A percentile compares a stretch with the other conserved stretches of the same genome.
phyloP scores from a whole-genome alignment of 192 early-diverging fungal genomes.

The Chytriomyces hyalinus region DNA sequence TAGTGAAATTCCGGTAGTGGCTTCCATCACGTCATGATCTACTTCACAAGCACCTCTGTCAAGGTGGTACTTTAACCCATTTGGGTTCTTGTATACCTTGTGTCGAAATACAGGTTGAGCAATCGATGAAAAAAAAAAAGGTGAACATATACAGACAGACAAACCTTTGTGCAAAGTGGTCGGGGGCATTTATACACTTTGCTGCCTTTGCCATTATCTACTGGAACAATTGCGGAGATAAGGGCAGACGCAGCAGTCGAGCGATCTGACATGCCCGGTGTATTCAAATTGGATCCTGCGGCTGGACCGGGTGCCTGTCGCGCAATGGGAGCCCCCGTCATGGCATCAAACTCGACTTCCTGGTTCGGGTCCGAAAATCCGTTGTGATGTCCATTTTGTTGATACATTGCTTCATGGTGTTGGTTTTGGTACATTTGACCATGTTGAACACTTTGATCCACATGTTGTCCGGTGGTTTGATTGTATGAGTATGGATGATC shows the following conservation, averaged over 20 bases:
- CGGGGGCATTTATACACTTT: constrained; percentile 39
- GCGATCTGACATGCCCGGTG: background rate
- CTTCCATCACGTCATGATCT: constrained; percentile 39
- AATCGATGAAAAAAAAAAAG: constrained; percentile 10
- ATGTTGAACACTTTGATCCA: background rate
- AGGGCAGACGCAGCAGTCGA: constrained; percentile 12
- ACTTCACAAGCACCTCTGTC: constrained; percentile 71
- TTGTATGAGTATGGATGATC: background rate
- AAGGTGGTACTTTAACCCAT: constrained; percentile 97
- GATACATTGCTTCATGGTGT: constrained; percentile 13
- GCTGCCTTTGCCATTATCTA: constrained; percentile 27
- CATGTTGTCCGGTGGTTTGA: background rate
- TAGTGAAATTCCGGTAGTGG: constrained; percentile 32
- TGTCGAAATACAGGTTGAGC: background rate
- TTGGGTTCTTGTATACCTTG: constrained; percentile 94
- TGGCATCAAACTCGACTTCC: constrained; percentile 15
- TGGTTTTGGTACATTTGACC: constrained; percentile 5
- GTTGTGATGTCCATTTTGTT: constrained; percentile 1
- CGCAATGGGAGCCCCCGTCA: constrained; percentile 23
- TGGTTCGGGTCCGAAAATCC: background rate
- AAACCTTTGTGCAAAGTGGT: constrained; percentile 36
- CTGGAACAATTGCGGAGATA: constrained; percentile 22
- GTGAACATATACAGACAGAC: background rate
- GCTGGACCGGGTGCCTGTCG: background rate
- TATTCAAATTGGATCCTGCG: background rate